phyloP scores from a whole-genome alignment of 495 filamentous ascomycete genomes.

The Neurospora sp. region DNA sequence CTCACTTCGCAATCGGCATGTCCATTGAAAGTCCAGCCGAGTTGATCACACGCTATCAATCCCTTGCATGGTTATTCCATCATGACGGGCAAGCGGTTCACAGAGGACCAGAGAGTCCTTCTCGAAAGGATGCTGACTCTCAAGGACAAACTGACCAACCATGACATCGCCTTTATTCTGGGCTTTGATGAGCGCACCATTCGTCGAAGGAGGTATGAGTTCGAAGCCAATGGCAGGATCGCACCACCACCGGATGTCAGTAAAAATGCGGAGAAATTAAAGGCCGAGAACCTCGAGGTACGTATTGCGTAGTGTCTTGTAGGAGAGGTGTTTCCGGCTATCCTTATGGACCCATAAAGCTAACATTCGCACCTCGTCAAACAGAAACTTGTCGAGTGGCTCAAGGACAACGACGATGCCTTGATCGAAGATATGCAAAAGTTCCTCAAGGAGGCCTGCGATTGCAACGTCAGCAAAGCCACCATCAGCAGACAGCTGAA shows the following conservation, averaged over 20 bases:
- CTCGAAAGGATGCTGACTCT: conserved; percentile 14
- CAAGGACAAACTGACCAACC: conserved; percentile 15
- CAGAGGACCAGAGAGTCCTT: conserved; percentile 12
- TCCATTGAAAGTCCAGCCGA: background rate
- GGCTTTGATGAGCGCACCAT: conserved; percentile 15
- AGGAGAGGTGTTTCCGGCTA: background rate
- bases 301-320: background rate
- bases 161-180: conserved; percentile 17
- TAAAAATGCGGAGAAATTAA: conserved; percentile 24
- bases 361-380: background rate
- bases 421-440: conserved; percentile 21
- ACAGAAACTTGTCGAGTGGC: conserved; percentile 19
- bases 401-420: conserved; percentile 17
- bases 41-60: background rate
- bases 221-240: conserved; percentile 11
- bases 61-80: background rate
- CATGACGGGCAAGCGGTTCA: conserved; percentile 19
- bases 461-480: conserved; percentile 13
- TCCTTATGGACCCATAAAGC: background rate
- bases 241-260: conserved; percentile 14
- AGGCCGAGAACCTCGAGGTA: conserved; percentile 16
- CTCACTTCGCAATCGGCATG: background rate
- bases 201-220: conserved; percentile 16
- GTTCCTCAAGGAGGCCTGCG: conserved; percentile 13
- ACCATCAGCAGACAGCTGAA: conserved; percentile 12